Percentiles rank a stretch among this genome's conserved stretches.
phyloP scores from a whole-genome alignment of 2,329 filamentous ascomycete species.

The Bipolaris cookei region DNA sequence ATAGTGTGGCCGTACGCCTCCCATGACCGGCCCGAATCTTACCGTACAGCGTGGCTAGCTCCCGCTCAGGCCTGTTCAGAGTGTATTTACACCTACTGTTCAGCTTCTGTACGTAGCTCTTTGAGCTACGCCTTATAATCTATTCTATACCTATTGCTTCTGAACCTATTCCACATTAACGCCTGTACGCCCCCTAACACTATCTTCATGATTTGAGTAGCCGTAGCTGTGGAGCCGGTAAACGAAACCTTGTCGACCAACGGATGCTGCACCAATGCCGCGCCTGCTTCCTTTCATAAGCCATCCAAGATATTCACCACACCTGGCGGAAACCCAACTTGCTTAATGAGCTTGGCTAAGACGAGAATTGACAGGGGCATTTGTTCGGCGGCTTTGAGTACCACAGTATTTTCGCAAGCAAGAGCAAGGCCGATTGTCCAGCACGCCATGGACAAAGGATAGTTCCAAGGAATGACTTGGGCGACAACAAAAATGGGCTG shows the following conservation, averaged over 20 bases:
- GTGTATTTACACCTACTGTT: too few relatives aligned
- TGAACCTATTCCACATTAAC: too few relatives aligned
- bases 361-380: conserved; percentile 57
- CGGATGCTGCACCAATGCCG: conserved; percentile 67
- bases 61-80: too few relatives aligned
- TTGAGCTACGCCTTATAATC: too few relatives aligned
- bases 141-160: too few relatives aligned
- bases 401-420: conserved; percentile 61
- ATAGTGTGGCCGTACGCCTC: too few relatives aligned
- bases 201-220: conserved; percentile 74
- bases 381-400: conserved; percentile 62
- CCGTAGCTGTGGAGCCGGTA: conserved; percentile 74
- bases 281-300: conserved; percentile 65
- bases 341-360: conserved; percentile 58
- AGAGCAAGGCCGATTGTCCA: conserved; percentile 64
- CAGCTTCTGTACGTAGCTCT: too few relatives aligned
- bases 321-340: conserved; percentile 63
- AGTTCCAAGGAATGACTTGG: conserved; percentile 53
- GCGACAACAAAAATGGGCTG: conserved; percentile 17
- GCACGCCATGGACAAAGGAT: conserved; percentile 48
- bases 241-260: conserved; percentile 77
- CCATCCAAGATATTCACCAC: conserved; percentile 58
- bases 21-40: too few relatives aligned
- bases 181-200: too few relatives aligned
- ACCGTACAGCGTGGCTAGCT: too few relatives aligned